phyloP scores from a whole-genome alignment of 305 asterid species.

The Lippia alba region DNA sequence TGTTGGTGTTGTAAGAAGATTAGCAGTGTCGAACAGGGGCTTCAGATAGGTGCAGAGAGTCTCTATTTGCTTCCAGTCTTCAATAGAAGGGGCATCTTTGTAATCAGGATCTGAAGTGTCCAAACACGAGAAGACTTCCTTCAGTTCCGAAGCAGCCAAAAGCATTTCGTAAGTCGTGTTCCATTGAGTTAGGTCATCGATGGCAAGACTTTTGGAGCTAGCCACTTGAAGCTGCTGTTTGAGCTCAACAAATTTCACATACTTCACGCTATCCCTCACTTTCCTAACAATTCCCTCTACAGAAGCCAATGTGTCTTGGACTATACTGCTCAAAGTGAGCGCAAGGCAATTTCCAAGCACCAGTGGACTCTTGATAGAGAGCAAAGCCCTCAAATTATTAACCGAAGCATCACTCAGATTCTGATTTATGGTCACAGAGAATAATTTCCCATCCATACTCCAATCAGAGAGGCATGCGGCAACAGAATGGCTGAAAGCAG shows the following conservation, averaged over 20 bases:
- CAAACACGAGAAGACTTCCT: slow-evolving; percentile 87
- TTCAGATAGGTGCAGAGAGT: slow-evolving; percentile 64
- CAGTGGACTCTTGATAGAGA: slow-evolving; percentile 87
- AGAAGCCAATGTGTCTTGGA: slow-evolving; percentile 56
- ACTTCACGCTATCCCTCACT: slow-evolving; percentile 84
- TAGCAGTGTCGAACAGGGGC: slow-evolving; percentile 80
- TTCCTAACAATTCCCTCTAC: slow-evolving; percentile 64
- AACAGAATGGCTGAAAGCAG: slow-evolving; percentile 87
- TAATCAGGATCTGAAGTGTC: slow-evolving; percentile 81
- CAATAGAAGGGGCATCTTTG: slow-evolving; percentile 64
- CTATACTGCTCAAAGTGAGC: slow-evolving; percentile 68
- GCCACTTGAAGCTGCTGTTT: slow-evolving; percentile 91
- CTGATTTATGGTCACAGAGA: slow-evolving; percentile 79
- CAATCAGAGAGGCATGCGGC: slow-evolving; percentile 91
- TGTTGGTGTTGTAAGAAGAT: slow-evolving; percentile 51
- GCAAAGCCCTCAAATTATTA: slow-evolving; percentile 77
- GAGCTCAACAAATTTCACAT: slow-evolving; percentile 73
- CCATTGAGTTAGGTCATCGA: slow-evolving; percentile 86
- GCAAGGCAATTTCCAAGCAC: slow-evolving; percentile 83
- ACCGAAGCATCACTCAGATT: slow-evolving; percentile 54
- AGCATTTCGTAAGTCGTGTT: slow-evolving; percentile 92
- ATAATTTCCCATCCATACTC: slow-evolving; percentile 80
- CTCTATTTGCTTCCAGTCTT: slow-evolving; percentile 83
- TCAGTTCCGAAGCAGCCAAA: slow-evolving; percentile 78
- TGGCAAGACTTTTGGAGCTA: slow-evolving; percentile 66